phyloP scores from a whole-genome alignment of 805 yeast species.

The Candida maris region DNA sequence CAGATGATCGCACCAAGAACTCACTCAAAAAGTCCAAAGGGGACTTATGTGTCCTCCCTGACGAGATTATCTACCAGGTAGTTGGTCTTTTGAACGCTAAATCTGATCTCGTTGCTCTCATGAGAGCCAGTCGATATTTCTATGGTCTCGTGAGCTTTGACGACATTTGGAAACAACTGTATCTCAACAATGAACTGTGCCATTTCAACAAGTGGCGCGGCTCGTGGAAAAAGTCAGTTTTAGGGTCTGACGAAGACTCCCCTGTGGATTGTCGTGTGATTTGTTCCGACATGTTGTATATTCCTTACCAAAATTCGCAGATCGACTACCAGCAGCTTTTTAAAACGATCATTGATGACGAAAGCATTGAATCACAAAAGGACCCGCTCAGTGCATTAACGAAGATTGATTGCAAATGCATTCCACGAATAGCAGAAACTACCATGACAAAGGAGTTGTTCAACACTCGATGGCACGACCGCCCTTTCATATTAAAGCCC shows the following conservation, averaged over 20 bases:
- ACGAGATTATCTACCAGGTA: constrained; percentile 58
- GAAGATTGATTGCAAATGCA: constrained; percentile 16
- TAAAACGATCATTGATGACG: constrained; percentile 45
- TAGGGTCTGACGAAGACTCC: constrained; percentile 41
- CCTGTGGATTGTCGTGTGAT: constrained; percentile 45
- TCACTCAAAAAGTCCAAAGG: constrained; percentile 47
- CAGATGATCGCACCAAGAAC: constrained; percentile 16
- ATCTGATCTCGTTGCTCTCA: constrained; percentile 45
- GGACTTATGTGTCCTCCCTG: constrained; percentile 46
- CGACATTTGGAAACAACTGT: constrained; percentile 73
- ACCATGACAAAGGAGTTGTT: constrained; percentile 44
- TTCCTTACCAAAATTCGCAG: constrained; percentile 81
- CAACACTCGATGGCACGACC: constrained; percentile 37
- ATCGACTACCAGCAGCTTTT: constrained; percentile 54
- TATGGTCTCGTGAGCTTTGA: constrained; percentile 75
- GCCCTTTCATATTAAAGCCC: constrained; percentile 52
- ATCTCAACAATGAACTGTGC: constrained; percentile 29
- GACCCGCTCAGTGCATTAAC: constrained; percentile 8
- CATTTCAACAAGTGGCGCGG: constrained; percentile 57
- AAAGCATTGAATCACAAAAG: constrained; percentile 20
- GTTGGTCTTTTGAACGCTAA: constrained; percentile 47
- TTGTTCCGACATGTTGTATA: constrained; percentile 73
- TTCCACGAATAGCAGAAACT: constrained; percentile 50
- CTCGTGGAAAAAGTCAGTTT: constrained; percentile 69
- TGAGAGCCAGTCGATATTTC: constrained; percentile 59